A percentile compares a stretch with the other conserved stretches of the same genome.
Conservation (phyloP, 2,329 filamentous ascomycete genomes). For the Knufia petricola region DNA sequence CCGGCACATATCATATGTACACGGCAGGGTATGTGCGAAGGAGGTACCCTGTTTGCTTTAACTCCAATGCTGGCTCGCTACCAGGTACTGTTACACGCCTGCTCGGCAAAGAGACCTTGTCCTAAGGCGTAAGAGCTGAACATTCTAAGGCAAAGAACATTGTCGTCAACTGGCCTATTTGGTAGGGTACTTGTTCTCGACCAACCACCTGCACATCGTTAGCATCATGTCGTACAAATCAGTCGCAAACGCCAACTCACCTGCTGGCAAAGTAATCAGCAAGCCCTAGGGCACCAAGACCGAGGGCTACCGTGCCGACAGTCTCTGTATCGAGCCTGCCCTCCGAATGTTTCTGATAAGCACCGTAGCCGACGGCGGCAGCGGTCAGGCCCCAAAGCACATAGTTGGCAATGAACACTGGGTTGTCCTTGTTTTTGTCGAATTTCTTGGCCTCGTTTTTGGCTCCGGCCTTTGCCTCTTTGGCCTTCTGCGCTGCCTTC, state of each 20-base stretch:
- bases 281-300: slow-evolving; percentile 35
- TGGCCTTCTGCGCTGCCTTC: slow-evolving; percentile 24
- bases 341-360: slow-evolving; percentile 37
- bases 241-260: slow-evolving; percentile 27
- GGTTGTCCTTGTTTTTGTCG: slow-evolving; percentile 35
- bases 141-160: not conserved
- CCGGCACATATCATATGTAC: not conserved
- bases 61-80: slow-evolving; percentile 17
- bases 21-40: not conserved
- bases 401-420: slow-evolving; percentile 39
- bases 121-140: not conserved
- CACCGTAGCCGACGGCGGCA: slow-evolving; percentile 38
- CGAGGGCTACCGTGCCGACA: slow-evolving; percentile 34
- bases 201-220: slow-evolving; percentile 34
- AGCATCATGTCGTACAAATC: not conserved
- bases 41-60: not conserved
- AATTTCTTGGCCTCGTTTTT: slow-evolving; percentile 25
- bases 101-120: slow-evolving; percentile 13
- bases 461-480: slow-evolving; percentile 27
- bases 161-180: slow-evolving; percentile 28
- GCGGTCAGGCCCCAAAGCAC: slow-evolving; percentile 32
- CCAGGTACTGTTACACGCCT: slow-evolving; percentile 13
- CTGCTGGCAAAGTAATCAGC: slow-evolving; percentile 43
- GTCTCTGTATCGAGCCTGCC: slow-evolving; percentile 39
- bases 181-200: slow-evolving; percentile 42